A percentile compares a stretch with the other conserved stretches of the same genome.
Evolutionary conservation across 176 grass and related monocot genomes (phyloP).

Genomic region (Cocos nucifera): DNA sequence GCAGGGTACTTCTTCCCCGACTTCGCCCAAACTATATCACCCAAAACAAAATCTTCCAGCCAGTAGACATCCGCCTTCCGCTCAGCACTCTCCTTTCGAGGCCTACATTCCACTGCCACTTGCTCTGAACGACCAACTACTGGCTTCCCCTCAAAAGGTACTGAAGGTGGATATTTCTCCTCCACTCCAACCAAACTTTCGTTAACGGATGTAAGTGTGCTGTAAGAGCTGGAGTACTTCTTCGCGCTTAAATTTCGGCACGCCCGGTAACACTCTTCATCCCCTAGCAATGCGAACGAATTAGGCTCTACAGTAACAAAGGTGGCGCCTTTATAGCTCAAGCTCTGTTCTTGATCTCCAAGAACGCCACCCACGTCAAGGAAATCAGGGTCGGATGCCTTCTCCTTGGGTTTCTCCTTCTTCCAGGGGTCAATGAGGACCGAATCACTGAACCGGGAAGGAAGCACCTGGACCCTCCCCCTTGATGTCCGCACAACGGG

Average conservation of each 20-base stretch:
- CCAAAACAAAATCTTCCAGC: slow-evolving; percentile 65
- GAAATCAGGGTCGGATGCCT: neutral
- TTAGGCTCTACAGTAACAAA: slow-evolving; percentile 23
- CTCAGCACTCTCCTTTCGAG: slow-evolving; percentile 23
- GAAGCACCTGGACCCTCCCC: slow-evolving; percentile 36
- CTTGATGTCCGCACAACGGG: slow-evolving; percentile 31
- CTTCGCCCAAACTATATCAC: slow-evolving; percentile 77
- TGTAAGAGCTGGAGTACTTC: slow-evolving; percentile 26
- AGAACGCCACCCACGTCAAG: slow-evolving; percentile 14
- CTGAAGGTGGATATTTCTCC: neutral
- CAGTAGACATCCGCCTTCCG: slow-evolving; percentile 45
- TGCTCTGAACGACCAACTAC: neutral
- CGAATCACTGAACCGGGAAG: slow-evolving; percentile 52
- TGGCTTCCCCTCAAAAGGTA: neutral
- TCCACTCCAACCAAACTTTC: slow-evolving; percentile 16
- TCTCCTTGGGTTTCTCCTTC: neutral
- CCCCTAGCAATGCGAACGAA: neutral
- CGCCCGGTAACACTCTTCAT: slow-evolving; percentile 28
- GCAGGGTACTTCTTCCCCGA: slow-evolving; percentile 55
- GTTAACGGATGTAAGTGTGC: slow-evolving; percentile 37
- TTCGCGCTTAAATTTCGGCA: slow-evolving; percentile 33
- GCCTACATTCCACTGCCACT: slow-evolving; percentile 28
- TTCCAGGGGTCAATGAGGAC: slow-evolving; percentile 14
- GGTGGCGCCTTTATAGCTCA: slow-evolving; percentile 13
- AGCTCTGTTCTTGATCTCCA: slow-evolving; percentile 20